A percentile compares a stretch with the other conserved stretches of the same genome.
These are phyloP conservation scores for Polygonum aviculare DNA, from an alignment of 148 eudicot species.

Conservation along the genomic window DNA sequence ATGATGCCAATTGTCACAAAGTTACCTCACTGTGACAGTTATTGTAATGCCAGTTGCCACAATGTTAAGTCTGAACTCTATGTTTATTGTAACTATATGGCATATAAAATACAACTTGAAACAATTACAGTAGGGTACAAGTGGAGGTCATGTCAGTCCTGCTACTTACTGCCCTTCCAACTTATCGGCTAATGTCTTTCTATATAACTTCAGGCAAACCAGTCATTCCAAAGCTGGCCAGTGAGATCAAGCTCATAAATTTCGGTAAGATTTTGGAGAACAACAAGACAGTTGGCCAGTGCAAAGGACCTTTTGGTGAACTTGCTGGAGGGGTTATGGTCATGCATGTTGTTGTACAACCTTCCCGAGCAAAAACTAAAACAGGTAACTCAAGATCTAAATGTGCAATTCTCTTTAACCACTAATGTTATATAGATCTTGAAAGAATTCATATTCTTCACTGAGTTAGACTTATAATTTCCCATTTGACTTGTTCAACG, in stretches of 20 bases:
- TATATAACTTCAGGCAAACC: slow-evolving; percentile 46
- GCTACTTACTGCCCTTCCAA: not conserved
- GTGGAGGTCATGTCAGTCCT: not conserved
- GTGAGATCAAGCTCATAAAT: slow-evolving; percentile 79
- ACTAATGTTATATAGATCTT: not conserved
- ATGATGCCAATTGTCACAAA: not conserved
- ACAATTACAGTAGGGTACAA: not conserved
- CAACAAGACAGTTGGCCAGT: slow-evolving; percentile 80
- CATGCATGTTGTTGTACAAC: slow-evolving; percentile 97
- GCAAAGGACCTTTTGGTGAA: slow-evolving; percentile 83
- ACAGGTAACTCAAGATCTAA: slow-evolving; percentile 41
- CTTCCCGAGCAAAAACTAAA: slow-evolving; percentile 72
- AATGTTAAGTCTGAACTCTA: not conserved
- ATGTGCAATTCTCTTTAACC: not conserved
- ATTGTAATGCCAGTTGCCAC: not conserved
- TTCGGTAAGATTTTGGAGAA: slow-evolving; percentile 91
- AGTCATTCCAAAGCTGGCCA: slow-evolving; percentile 67
- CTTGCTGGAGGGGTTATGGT: slow-evolving; percentile 70
- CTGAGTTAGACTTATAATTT: not conserved
- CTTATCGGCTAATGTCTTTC: not conserved
- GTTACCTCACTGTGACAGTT: not conserved
- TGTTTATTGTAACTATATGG: not conserved
- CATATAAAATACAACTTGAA: not conserved
- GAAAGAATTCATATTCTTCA: not conserved
- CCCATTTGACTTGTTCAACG: not conserved